phyloP scores from a whole-genome alignment of 345 rosid species.

The Xanthoceras sorbifolium region DNA sequence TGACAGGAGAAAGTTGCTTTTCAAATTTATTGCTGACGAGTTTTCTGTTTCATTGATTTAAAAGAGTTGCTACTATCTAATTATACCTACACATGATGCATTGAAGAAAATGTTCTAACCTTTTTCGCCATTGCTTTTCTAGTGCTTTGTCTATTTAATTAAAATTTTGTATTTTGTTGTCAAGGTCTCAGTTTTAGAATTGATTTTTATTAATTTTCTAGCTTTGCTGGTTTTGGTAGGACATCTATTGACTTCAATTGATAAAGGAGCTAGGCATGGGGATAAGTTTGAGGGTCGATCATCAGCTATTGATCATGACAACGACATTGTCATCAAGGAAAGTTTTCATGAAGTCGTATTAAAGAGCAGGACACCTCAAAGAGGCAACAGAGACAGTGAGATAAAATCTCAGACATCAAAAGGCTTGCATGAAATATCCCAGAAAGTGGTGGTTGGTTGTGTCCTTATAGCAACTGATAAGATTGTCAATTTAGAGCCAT shows the following conservation, averaged over 20 bases:
- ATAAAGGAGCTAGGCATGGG: conserved; percentile 38
- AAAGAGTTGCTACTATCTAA: neutral
- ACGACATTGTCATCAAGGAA: conserved; percentile 39
- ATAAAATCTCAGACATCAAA: conserved; percentile 27
- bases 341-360: conserved; percentile 54
- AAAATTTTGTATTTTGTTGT: neutral
- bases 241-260: conserved; percentile 38
- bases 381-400: conserved; percentile 24
- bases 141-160: neutral
- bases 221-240: conserved; percentile 39
- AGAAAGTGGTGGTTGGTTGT: conserved; percentile 55
- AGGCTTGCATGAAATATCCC: conserved; percentile 27
- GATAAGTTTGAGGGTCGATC: conserved; percentile 29
- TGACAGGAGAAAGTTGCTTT: neutral
- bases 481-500: conserved; percentile 47
- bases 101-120: neutral
- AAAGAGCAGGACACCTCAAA: conserved; percentile 38
- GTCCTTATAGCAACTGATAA: conserved; percentile 70
- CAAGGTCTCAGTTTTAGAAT: neutral
- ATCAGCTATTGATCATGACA: conserved; percentile 19
- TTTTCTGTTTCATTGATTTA: neutral
- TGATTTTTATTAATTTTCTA: neutral
- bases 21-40: neutral
- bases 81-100: neutral
- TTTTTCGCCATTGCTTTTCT: neutral